A percentile compares a stretch with the other conserved stretches of the same genome.
These are phyloP conservation scores for Luffa acutangula DNA, from an alignment of 306 rosid species.

Conservation along the genomic window DNA sequence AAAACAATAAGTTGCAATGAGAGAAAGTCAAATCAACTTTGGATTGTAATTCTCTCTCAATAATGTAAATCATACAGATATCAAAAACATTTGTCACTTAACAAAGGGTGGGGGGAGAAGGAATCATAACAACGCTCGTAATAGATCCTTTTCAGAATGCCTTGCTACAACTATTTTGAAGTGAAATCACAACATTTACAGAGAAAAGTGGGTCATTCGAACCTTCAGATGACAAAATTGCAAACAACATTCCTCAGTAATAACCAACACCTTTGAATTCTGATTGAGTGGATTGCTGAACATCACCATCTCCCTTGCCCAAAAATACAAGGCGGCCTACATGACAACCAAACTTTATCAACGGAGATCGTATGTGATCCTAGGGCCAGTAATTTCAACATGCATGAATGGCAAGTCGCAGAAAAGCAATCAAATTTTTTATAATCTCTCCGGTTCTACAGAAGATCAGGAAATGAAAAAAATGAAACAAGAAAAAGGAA, in stretches of 20 bases:
- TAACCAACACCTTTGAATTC: constrained; percentile 50
- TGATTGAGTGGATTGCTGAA: constrained; percentile 19
- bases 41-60: background rate
- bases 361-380: background rate
- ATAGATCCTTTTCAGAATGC: background rate
- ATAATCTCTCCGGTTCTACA: background rate
- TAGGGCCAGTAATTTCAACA: background rate
- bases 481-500: background rate
- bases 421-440: background rate
- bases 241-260: constrained; percentile 22
- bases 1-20: background rate
- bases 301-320: constrained; percentile 43
- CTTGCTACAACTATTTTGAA: background rate
- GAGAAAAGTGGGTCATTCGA: background rate
- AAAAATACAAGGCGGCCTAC: constrained; percentile 75
- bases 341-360: constrained; percentile 7
- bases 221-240: background rate
- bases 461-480: background rate
- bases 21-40: background rate
- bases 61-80: background rate
- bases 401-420: background rate
- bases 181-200: constrained; percentile 1
- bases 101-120: background rate
- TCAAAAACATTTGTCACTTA: background rate
- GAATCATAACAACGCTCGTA: background rate